phyloP scores from a whole-genome alignment of 2,329 filamentous ascomycete species.

The Clonostachys solani region DNA sequence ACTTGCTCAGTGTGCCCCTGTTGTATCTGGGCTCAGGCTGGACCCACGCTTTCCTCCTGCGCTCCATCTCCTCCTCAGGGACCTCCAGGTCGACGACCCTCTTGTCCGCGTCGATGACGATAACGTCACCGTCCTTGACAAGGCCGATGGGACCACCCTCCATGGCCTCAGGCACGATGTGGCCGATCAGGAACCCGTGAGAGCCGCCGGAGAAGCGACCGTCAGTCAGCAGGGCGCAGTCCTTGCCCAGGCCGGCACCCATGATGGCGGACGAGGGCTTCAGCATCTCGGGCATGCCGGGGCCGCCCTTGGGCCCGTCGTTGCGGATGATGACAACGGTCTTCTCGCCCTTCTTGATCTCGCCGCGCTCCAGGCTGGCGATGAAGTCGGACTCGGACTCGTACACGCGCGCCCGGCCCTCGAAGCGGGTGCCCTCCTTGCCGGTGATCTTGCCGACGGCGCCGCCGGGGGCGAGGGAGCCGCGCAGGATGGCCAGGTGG shows the following conservation, averaged over 20 bases:
- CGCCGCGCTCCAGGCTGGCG: conserved; percentile 67
- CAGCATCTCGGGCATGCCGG: conserved; percentile 94
- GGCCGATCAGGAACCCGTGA: conserved; percentile 91
- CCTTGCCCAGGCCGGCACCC: conserved; percentile 75
- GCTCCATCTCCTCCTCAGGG: conserved; percentile 64
- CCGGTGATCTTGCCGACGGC: conserved; percentile 93
- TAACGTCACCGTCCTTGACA: conserved; percentile 72
- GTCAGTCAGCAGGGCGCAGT: conserved; percentile 89
- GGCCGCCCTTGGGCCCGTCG: conserved; percentile 88
- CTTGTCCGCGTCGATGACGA: conserved; percentile 80
- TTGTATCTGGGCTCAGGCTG: conserved; percentile 69
- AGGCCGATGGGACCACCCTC: conserved; percentile 85
- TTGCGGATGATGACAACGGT: conserved; percentile 85
- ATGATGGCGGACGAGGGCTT: conserved; percentile 87
- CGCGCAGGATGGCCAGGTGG: conserved; percentile 84
- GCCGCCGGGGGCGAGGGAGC: conserved; percentile 79
- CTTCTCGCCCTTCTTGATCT: conserved; percentile 82
- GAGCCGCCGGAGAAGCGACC: conserved; percentile 84
- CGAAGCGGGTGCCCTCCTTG: conserved; percentile 84
- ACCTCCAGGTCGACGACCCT: conserved; percentile 69
- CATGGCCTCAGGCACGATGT: conserved; percentile 87
- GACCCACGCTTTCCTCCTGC: conserved; percentile 63
- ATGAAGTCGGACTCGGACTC: conserved; percentile 82
- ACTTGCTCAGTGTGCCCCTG: conserved; percentile 85
- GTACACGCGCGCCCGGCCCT: conserved; percentile 76